Conservation (phyloP, 2,329 filamentous ascomycete genomes). For the Beauveria pseudobassiana region DNA sequence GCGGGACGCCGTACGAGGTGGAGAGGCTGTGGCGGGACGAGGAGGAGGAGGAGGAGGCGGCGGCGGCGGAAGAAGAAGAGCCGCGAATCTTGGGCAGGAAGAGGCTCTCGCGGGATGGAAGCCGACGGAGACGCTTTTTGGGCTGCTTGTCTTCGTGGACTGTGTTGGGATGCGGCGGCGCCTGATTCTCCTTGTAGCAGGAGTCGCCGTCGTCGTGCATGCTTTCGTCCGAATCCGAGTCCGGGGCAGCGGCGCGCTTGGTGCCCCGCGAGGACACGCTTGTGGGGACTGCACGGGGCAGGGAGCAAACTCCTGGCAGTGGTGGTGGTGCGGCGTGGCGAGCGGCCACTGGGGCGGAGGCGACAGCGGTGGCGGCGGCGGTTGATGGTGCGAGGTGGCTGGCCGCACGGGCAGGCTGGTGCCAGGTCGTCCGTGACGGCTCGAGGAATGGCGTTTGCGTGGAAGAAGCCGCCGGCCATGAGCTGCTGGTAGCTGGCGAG, state of each 20-base stretch:
- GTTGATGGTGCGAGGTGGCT: neutral
- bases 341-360: constrained; percentile 17
- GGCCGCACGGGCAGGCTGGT: constrained; percentile 14
- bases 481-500: constrained; percentile 49
- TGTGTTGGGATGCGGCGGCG: constrained; percentile 23
- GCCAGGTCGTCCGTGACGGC: constrained; percentile 29
- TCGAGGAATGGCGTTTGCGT: constrained; percentile 49
- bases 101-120: constrained; percentile 36
- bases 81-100: constrained; percentile 26
- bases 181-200: constrained; percentile 11
- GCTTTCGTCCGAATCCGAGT: constrained; percentile 23
- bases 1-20: constrained; percentile 14
- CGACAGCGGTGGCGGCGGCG: constrained; percentile 7
- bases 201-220: constrained; percentile 12
- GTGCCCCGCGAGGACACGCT: constrained; percentile 38
- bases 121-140: constrained; percentile 48
- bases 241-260: constrained; percentile 38
- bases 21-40: constrained; percentile 22
- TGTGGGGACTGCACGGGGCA: constrained; percentile 21
- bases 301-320: no score
- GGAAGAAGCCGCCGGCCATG: constrained; percentile 51
- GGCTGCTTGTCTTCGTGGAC: constrained; percentile 25
- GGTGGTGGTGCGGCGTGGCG: constrained; percentile 16
- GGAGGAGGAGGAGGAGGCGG: constrained; percentile 18
- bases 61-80: constrained; percentile 20